Evolutionary conservation across 106 monocot genomes (phyloP), one percentile per base, ranked within the genome.

Genomic region (Dendrobium huoshanense): DNA sequence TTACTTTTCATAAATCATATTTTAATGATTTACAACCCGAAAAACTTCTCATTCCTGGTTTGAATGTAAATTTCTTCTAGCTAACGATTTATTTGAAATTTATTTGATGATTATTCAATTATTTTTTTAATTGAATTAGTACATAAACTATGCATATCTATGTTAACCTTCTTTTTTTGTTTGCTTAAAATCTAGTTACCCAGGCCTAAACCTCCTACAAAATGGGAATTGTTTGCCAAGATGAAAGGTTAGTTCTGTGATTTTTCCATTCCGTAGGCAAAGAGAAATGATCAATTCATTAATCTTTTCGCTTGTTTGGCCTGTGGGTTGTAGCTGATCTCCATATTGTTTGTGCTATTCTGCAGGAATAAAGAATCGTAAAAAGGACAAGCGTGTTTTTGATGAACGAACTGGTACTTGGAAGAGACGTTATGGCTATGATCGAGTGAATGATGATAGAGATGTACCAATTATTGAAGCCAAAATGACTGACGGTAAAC

Each of bases 361-460:
- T 79, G 67, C 83, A 96, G 96, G 94, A 56, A 97, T 97, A 80
- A 87, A 88, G 79, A 94, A 94, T 0, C 88, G 40, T n/a, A 92
- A 94, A 55, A 97, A 97, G 55, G 92, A 90, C 41, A 94, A 94
- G 84, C 87, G 92, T 55, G 88, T 84, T 24, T 97, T 82, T 81
- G 94, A 97, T 79, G 94, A 97, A 84, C 92, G 90, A 83, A 92
- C 94, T 31, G 59, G 81, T 54, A 84, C 92, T 19, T 97, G 94
- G 96, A 97, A 92, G 86, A 81, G 96, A 49, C 92, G 88, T 7
- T 77, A 94, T 92, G 92, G 96, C n/a, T 97, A 94, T 85, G 96
- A 97, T 83, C 94, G 96, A 78, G 94, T 88, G 16, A 92, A 94
- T 86, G 94, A 97, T 81, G 96, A 92, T 67, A 97, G 80, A 58